Percentiles rank a stretch among this genome's conserved stretches.
phyloP scores from a whole-genome alignment of 768 basidiomycete species.

The Candolleomyces eurysporus region DNA sequence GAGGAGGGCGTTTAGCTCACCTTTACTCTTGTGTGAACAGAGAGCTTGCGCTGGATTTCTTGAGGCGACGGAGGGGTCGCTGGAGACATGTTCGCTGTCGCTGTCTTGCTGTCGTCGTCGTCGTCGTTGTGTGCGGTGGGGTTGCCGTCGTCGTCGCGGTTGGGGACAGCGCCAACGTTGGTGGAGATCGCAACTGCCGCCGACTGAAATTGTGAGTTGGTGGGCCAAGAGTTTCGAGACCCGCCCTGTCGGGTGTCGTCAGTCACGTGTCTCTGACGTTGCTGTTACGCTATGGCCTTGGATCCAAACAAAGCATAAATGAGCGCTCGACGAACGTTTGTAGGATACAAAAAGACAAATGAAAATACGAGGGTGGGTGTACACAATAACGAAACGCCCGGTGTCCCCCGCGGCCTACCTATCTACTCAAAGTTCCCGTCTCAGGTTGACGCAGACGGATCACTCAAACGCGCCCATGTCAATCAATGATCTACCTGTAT shows the following conservation, averaged over 20 bases:
- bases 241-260: too few relatives aligned
- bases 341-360: too few relatives aligned
- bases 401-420: neutral
- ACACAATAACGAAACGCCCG: too few relatives aligned
- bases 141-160: neutral
- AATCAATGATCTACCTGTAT: neutral
- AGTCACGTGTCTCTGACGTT: too few relatives aligned
- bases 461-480: neutral
- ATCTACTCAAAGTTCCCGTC: neutral
- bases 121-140: neutral
- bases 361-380: too few relatives aligned
- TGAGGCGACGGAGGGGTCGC: conserved; percentile 77
- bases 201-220: neutral
- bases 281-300: too few relatives aligned
- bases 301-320: too few relatives aligned
- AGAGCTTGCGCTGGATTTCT: conserved; percentile 84
- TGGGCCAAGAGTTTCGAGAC: neutral
- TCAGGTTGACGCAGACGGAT: neutral
- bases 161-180: neutral
- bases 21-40: conserved; percentile 64
- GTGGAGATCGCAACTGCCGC: neutral
- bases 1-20: conserved; percentile 23
- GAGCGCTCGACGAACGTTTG: too few relatives aligned
- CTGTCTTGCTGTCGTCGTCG: conserved; percentile 9
- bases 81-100: conserved; percentile 34